Percentiles rank a stretch among this genome's conserved stretches.
Evolutionary conservation across 2,329 filamentous ascomycete genomes (phyloP).

Genomic region (Verticillium alfalfae): DNA sequence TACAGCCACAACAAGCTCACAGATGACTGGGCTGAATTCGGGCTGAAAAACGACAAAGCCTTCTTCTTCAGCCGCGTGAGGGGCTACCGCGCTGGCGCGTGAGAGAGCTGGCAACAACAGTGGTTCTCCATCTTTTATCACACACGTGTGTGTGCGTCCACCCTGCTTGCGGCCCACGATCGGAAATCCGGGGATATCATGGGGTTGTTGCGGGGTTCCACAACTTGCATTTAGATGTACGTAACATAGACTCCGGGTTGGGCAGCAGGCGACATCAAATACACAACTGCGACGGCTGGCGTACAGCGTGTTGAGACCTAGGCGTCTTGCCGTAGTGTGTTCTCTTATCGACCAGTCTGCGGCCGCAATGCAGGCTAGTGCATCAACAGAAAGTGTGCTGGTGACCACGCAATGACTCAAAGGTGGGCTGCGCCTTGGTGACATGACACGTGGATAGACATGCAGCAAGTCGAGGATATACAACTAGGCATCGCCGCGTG

Average conservation of each 20-base stretch:
- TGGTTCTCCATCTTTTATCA: not conserved
- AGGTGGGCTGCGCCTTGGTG: not conserved
- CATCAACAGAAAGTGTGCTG: not conserved
- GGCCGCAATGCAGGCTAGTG: not conserved
- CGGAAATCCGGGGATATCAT: not conserved
- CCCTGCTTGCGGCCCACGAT: not conserved
- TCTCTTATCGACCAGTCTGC: not conserved
- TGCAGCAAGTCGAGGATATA: not conserved
- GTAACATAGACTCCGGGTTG: not conserved
- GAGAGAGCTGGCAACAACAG: not conserved
- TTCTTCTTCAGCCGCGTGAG: constrained; percentile 64
- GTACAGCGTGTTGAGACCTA: not conserved
- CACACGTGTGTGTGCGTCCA: no score
- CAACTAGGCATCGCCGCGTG: not conserved
- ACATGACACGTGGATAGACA: not conserved
- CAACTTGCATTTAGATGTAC: not conserved
- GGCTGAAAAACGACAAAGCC: constrained; percentile 55
- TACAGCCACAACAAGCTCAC: constrained; percentile 87
- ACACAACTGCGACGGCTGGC: not conserved
- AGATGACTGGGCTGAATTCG: constrained; percentile 85
- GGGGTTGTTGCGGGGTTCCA: not conserved
- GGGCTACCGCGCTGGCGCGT: constrained; percentile 51
- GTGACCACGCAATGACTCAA: not conserved
- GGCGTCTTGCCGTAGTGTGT: not conserved
- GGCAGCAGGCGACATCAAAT: not conserved